Evolutionary conservation across 2,329 filamentous ascomycete species (phyloP).

Genomic region (Aspergillus ochraceoroseus): DNA sequence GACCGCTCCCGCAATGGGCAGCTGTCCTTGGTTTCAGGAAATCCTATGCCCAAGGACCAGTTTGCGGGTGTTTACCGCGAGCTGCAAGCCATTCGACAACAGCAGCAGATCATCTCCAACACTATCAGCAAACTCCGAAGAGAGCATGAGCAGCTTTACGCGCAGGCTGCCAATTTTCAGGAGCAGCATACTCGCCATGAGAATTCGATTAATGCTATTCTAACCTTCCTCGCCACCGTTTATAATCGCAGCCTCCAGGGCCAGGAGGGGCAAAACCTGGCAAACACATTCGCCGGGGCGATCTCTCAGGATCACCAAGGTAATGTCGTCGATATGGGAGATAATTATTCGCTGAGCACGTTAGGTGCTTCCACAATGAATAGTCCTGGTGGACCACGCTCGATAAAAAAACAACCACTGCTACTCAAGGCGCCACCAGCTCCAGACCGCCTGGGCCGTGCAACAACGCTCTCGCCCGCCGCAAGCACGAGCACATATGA

Average conservation of each 20-base stretch:
- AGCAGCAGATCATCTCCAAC: slow-evolving; percentile 78
- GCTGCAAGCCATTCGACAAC: slow-evolving; percentile 72
- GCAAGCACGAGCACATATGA: slow-evolving; percentile 29
- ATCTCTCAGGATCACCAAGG: slow-evolving; percentile 61
- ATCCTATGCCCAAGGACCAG: slow-evolving; percentile 62
- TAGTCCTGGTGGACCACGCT: slow-evolving; percentile 36
- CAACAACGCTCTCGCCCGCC: slow-evolving; percentile 38
- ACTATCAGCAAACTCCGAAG: slow-evolving; percentile 75
- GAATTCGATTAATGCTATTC: slow-evolving; percentile 96
- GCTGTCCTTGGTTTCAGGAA: slow-evolving; percentile 40
- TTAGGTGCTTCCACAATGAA: slow-evolving; percentile 31
- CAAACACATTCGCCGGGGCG: slow-evolving; percentile 75
- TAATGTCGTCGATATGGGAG: slow-evolving; percentile 60
- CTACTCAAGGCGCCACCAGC: slow-evolving; percentile 45
- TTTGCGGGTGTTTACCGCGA: slow-evolving; percentile 73
- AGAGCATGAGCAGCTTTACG: slow-evolving; percentile 82
- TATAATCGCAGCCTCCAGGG: slow-evolving; percentile 91
- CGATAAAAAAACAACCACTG: slow-evolving; percentile 46
- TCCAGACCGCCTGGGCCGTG: slow-evolving; percentile 26
- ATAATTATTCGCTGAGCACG: slow-evolving; percentile 43
- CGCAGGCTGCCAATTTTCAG: slow-evolving; percentile 84
- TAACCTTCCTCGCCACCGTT: slow-evolving; percentile 93
- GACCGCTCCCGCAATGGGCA: slow-evolving; percentile 38
- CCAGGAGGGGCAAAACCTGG: slow-evolving; percentile 70
- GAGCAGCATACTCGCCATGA: slow-evolving; percentile 93